phyloP scores from a whole-genome alignment of 345 rosid genomes.

The Corchorus capsularis region DNA sequence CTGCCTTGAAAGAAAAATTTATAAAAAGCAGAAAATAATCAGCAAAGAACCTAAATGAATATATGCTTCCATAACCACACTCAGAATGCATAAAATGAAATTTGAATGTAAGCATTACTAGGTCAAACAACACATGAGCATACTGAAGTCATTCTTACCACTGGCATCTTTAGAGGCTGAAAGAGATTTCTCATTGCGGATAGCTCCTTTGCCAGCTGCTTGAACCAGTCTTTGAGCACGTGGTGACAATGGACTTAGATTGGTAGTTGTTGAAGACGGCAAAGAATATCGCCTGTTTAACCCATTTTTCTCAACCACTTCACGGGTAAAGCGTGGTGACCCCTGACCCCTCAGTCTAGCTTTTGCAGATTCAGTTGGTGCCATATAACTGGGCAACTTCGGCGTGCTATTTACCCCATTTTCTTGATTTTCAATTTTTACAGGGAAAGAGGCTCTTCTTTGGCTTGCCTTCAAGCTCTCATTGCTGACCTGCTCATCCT shows the following conservation, averaged over 20 bases:
- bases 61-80: not conserved
- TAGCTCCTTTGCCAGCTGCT: slow-evolving; percentile 58
- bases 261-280: slow-evolving; percentile 59
- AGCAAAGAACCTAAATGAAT: not conserved
- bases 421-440: slow-evolving; percentile 55
- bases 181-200: slow-evolving; percentile 56
- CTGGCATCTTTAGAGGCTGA: slow-evolving; percentile 62
- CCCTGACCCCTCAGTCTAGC: slow-evolving; percentile 79
- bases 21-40: not conserved
- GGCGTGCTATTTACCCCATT: slow-evolving; percentile 48
- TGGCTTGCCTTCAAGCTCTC: slow-evolving; percentile 50
- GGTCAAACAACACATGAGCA: not conserved
- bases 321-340: slow-evolving; percentile 53
- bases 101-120: not conserved
- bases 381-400: slow-evolving; percentile 83
- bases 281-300: slow-evolving; percentile 71
- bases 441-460: slow-evolving; percentile 73
- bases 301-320: slow-evolving; percentile 52
- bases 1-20: not conserved
- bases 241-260: slow-evolving; percentile 60
- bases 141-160: slow-evolving; percentile 43
- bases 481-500: slow-evolving; percentile 34
- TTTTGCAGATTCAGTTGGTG: slow-evolving; percentile 83
- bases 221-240: slow-evolving; percentile 55
- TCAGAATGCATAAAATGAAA: not conserved